Conservation (phyloP, 352 stramenopile genomes). For the Globisporangium nunn region DNA sequence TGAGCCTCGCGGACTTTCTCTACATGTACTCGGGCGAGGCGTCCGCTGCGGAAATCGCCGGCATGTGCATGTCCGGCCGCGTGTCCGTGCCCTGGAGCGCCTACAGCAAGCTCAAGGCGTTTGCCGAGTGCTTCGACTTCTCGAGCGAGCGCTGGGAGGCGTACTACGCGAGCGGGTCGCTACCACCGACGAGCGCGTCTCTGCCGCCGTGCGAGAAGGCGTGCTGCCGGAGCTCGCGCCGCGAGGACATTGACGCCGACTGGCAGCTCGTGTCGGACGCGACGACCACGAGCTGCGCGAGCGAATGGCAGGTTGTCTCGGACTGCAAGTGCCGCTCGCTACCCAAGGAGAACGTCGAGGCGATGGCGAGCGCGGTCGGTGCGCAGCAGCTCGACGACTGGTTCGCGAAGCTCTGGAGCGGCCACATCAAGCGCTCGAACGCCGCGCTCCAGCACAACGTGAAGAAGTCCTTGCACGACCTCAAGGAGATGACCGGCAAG, state of each 20-base stretch:
- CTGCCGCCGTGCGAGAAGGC: slow-evolving; percentile 36
- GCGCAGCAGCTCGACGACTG: slow-evolving; percentile 62
- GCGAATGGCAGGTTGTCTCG: slow-evolving; percentile 72
- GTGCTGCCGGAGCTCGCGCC: slow-evolving; percentile 59
- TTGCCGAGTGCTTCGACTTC: slow-evolving; percentile 84
- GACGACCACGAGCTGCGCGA: slow-evolving; percentile 22
- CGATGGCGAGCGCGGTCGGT: slow-evolving; percentile 48
- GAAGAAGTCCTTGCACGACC: slow-evolving; percentile 46
- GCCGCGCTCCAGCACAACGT: slow-evolving; percentile 36
- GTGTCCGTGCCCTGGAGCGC: slow-evolving; percentile 78
- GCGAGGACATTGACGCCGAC: slow-evolving; percentile 80
- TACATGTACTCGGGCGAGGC: slow-evolving; percentile 85
- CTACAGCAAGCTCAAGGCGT: slow-evolving; percentile 77
- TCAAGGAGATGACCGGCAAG: slow-evolving; percentile 49
- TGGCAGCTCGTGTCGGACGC: slow-evolving; percentile 71
- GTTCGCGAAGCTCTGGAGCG: slow-evolving; percentile 51
- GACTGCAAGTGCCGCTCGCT: slow-evolving; percentile 50
- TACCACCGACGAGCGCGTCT: slow-evolving; percentile 12
- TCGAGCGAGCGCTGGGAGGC: slow-evolving; percentile 73
- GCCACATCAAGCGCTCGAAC: slow-evolving; percentile 19
- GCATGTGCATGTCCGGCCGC: slow-evolving; percentile 82
- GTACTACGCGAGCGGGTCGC: slow-evolving; percentile 51
- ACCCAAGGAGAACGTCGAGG: slow-evolving; percentile 50
- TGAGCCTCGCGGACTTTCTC: slow-evolving; percentile 75
- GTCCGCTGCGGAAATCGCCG: slow-evolving; percentile 66